Evolutionary conservation across 163 green algal genomes (phyloP).

Genomic region (Trebouxiophyceae sp.): DNA sequence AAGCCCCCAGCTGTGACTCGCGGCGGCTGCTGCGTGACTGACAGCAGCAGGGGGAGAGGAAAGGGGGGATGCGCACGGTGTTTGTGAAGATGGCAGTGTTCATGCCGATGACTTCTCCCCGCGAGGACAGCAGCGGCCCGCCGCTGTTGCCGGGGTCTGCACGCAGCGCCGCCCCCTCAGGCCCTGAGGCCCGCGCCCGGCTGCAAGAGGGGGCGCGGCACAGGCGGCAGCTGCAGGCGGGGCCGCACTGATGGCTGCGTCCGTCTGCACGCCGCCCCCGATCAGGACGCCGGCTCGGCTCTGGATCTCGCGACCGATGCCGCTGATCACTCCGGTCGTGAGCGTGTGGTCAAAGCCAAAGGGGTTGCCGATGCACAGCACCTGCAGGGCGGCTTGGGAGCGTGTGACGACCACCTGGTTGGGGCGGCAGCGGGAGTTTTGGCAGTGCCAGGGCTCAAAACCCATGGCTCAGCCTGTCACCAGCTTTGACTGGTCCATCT

Average conservation of each 20-base stretch:
- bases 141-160: slow-evolving; percentile 21
- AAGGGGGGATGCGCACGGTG: no score
- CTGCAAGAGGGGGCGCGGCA: not conserved
- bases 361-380: slow-evolving; percentile 71
- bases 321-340: slow-evolving; percentile 29
- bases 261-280: slow-evolving; percentile 63
- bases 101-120: slow-evolving; percentile 49
- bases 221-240: no score
- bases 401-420: not conserved
- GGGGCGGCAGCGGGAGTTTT: no score
- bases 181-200: not conserved
- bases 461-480: no score
- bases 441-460: no score
- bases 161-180: no score
- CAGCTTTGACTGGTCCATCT: no score
- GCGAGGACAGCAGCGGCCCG: slow-evolving; percentile 52
- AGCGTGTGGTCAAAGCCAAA: slow-evolving; percentile 81
- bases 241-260: slow-evolving; percentile 76
- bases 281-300: slow-evolving; percentile 42
- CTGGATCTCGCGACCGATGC: slow-evolving; percentile 39
- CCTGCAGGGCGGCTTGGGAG: slow-evolving; percentile 6
- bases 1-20: no score
- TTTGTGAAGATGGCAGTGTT: slow-evolving; percentile 60
- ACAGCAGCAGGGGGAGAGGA: no score
- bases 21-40: no score